Conservation (phyloP, 305 asterid genomes). For the Ajuga reptans region DNA sequence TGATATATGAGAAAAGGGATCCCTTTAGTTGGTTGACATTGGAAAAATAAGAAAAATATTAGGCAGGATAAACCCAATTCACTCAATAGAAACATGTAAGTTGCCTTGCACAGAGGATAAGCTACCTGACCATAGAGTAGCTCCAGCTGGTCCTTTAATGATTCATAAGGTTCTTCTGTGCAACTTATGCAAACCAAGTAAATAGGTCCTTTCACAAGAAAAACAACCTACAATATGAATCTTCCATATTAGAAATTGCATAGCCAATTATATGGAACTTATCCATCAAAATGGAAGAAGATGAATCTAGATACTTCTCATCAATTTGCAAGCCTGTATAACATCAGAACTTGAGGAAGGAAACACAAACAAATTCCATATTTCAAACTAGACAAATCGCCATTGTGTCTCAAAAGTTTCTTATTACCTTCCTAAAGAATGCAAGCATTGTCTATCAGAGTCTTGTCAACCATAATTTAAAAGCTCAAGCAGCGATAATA, state of each 20-base stretch:
- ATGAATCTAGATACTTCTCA: not conserved
- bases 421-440: not conserved
- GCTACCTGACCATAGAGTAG: constrained; percentile 89
- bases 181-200: constrained; percentile 97
- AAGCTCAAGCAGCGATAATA: not conserved
- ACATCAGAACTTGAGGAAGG: constrained; percentile 4
- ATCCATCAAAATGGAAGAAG: not conserved
- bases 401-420: not conserved
- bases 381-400: not conserved
- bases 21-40: constrained; percentile 5
- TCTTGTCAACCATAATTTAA: not conserved
- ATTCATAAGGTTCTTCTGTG: constrained; percentile 89
- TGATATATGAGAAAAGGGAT: constrained; percentile 19
- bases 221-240: constrained; percentile 59
- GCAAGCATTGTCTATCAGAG: not conserved
- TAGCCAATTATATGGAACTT: not conserved
- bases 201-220: constrained; percentile 97
- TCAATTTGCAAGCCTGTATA: not conserved
- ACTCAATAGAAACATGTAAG: constrained; percentile 6
- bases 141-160: constrained; percentile 85
- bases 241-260: not conserved
- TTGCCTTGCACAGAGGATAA: constrained; percentile 5
- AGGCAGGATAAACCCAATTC: not conserved
- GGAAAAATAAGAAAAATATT: not conserved
- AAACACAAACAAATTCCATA: not conserved